Evolutionary conservation across 257 asterid species (phyloP).

Genomic region (Rubia yunnanensis): DNA sequence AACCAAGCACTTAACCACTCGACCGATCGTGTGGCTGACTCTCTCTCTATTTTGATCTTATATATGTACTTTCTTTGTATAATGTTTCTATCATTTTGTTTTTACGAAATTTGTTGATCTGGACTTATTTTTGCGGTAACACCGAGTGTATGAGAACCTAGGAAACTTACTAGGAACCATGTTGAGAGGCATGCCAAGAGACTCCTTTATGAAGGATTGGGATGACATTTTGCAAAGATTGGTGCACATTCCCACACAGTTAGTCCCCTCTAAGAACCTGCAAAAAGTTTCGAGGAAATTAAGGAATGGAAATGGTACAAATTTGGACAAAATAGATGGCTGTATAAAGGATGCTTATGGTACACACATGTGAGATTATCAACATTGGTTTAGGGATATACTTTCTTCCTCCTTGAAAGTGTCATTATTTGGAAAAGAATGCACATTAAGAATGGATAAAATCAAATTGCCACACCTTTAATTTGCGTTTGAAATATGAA

Average conservation of each 20-base stretch:
- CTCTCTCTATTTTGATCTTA: slow-evolving; percentile 9
- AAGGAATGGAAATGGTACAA: not conserved
- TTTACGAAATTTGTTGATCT: too few species aligned
- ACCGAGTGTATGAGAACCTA: not conserved
- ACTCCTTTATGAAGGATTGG: slow-evolving; percentile 73
- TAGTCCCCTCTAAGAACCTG: slow-evolving; percentile 87
- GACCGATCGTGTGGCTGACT: too few species aligned
- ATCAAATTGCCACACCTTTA: not conserved
- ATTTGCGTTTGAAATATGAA: too few species aligned
- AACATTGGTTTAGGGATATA: too few species aligned
- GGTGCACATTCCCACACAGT: slow-evolving; percentile 95
- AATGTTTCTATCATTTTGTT: slow-evolving; percentile 1
- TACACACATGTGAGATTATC: too few species aligned
- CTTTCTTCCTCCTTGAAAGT: too few species aligned
- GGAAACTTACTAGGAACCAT: slow-evolving; percentile 89
- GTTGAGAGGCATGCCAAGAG: slow-evolving; percentile 62
- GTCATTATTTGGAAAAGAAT: too few species aligned
- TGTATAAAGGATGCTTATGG: not conserved
- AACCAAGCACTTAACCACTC: too few species aligned
- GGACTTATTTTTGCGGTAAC: too few species aligned
- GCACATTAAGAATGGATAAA: too few species aligned
- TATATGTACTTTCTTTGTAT: not conserved
- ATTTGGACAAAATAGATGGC: not conserved
- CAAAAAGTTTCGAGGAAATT: not conserved
- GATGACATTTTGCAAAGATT: slow-evolving; percentile 92